Base-by-base conservation (phyloP, 352 stramenopile genomes). In the Thalassiosira livingstoniorum region DNA sequence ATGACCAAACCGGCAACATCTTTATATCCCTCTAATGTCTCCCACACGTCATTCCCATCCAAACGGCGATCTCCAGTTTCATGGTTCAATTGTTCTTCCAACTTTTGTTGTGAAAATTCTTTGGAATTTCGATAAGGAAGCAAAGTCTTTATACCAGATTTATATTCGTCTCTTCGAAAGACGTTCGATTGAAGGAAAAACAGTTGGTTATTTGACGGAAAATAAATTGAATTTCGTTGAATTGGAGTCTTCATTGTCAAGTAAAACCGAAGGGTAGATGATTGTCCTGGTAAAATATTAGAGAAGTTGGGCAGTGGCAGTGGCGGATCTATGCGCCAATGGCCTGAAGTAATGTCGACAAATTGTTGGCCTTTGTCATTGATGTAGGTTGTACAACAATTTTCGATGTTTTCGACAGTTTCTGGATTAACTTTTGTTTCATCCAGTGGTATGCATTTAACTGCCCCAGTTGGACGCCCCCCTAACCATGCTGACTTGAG, bases 11-110 rank as follows among this genome's bases (percentile, higher is more conserved):
- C 55, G 1, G 88, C 77, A 63, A 91, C 82, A 73, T 92, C 86
- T 15, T 78, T 83, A 64, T 86, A 90, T 0, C 74, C 88, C 58
- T 69, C 53, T 0, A 86, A 23, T 1, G 87, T 91, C 73, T 91
- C 75, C n/a, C 91, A 29, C 23, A 87, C 60, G 83, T 93, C 80
- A 4, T 34, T 90, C 29, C 88, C 88, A 80, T 93, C 88, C 37
- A 93, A 73, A 78, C 88, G 21, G 74, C 88, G 74, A 88, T 93
- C 88, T 18, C 88, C 88, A 21, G 78, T 80, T 43, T 90, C 80
- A 47, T 93, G 88, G 35, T 81, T 81, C n/a, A 93, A 34, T 68
- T 75, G 67, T 27, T 85, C 69, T 57, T 91, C 75, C 35, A 93
- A 55, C 35, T 32, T 21, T 65, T 64, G n/a, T 83, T 92, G 86